Conservation (phyloP, 257 asterid genomes). For the Rauvolfia tetraphylla region DNA sequence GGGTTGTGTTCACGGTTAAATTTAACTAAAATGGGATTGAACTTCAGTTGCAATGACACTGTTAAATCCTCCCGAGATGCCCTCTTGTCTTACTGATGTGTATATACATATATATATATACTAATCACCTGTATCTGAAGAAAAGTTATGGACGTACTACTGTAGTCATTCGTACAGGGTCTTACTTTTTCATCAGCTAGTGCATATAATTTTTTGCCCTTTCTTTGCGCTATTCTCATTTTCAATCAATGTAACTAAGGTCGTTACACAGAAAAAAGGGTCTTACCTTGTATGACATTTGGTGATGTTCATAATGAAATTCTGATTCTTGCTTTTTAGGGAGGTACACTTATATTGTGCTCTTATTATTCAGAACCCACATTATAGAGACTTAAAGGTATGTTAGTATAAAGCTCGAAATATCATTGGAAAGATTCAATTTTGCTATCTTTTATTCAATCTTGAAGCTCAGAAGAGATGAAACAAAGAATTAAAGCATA, state of each 20-base stretch:
- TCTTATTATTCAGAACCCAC: neutral
- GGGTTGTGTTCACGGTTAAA: neutral
- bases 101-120: neutral
- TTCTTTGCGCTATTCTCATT: neutral
- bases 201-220: neutral
- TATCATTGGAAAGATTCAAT: neutral
- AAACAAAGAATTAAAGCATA: neutral
- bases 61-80: neutral
- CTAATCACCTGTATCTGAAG: conserved; percentile 31
- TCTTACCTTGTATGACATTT: neutral
- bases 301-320: neutral
- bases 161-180: conserved; percentile 14
- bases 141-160: conserved; percentile 15
- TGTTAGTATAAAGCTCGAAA: neutral
- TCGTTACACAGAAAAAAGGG: neutral
- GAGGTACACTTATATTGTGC: neutral
- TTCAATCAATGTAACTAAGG: neutral
- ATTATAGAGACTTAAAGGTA: neutral
- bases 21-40: neutral
- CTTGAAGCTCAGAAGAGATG: too few relatives aligned
- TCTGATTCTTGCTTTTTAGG: neutral
- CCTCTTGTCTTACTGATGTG: neutral
- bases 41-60: neutral
- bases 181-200: neutral
- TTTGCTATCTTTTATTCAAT: neutral